These are phyloP conservation scores for Colletotrichum orbiculare DNA, from an alignment of 2,329 filamentous ascomycete species.

Conservation along the genomic window DNA sequence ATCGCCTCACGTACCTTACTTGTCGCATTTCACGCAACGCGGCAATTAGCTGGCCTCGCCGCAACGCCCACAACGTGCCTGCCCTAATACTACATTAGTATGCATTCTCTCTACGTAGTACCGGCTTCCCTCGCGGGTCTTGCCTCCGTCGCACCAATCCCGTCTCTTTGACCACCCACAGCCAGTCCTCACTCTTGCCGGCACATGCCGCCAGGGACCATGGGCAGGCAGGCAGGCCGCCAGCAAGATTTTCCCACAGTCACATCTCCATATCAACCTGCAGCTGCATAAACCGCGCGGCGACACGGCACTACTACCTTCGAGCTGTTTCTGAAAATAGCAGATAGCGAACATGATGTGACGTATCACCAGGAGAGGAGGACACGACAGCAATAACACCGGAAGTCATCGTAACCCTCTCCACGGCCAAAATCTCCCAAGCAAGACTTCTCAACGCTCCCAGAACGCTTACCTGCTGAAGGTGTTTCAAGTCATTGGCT, in stretches of 20 bases:
- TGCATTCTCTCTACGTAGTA: background rate
- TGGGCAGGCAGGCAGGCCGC: background rate
- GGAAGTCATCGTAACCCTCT: background rate
- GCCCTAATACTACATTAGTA: background rate
- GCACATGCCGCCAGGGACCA: slow-evolving; percentile 4
- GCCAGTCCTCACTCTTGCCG: background rate
- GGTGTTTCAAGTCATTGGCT: slow-evolving; percentile 18
- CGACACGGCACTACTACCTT: background rate
- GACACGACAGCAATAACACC: background rate
- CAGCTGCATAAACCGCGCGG: background rate
- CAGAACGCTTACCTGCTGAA: slow-evolving; percentile 23
- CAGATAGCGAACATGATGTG: background rate
- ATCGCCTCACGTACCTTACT: background rate
- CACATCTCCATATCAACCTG: slow-evolving; percentile 16
- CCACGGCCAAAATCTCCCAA: background rate
- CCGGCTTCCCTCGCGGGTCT: slow-evolving; percentile 10
- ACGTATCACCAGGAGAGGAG: slow-evolving; percentile 2
- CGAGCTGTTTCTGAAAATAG: slow-evolving; percentile 18
- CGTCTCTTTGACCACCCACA: background rate
- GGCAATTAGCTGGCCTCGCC: background rate
- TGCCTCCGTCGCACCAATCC: slow-evolving; percentile 23
- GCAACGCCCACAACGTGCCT: background rate
- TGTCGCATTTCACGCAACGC: slow-evolving; percentile 9
- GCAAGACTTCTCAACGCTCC: background rate
- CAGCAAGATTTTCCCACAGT: slow-evolving; percentile 8